Base-by-base conservation (phyloP, 148 eudicot species). In the Fagopyrum homotropicum region DNA sequence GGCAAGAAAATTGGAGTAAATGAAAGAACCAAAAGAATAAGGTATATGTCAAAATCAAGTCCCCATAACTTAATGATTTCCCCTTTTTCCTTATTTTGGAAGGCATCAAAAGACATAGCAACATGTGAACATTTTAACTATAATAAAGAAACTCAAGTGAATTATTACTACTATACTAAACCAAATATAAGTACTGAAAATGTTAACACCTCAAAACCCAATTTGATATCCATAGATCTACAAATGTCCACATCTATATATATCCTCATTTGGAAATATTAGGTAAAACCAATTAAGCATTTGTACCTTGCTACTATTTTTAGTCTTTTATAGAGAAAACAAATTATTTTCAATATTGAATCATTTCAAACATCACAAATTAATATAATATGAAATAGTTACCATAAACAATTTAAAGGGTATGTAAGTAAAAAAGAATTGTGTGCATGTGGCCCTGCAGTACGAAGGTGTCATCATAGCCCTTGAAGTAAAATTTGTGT, bases 31-130 rank as follows among this genome's bases (percentile, higher is more conserved):
- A 40, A 66, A 66, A 43, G 17, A 40, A 12, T 26, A 66, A 40
- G 71, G 45, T 66, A 43, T 2, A 66, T 40, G 71, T 66, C 71
- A 35, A 66, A 66, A 66, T 66, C 71, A 40, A 35, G 46, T 14
- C 46, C 66, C 45, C 46, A 35, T 15, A 14, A 15, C 19, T 66
- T 40, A 66, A 40, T 66, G 17, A 66, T 66, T 63, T 66, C 16
- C 71, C 5, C 46, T 66, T 40, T 66, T 8, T 40, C 71, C 71
- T 12, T 64, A 35, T 66, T 40, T 46, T 6, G 8, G 11, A 29
- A 29, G 44, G 15, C 15, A 11, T 63, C 15, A 66, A 43, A 43
- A 43, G 71, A 66, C 43, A 63, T 56, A 17, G 4, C 44, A 63
- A 11, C 44, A 63, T 63, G 71, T 43, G 9, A 66, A 9, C 16